Percentiles rank a stretch among this genome's conserved stretches.
Conservation (phyloP, 176 grass and related monocot genomes). For the Eleusine indica region DNA sequence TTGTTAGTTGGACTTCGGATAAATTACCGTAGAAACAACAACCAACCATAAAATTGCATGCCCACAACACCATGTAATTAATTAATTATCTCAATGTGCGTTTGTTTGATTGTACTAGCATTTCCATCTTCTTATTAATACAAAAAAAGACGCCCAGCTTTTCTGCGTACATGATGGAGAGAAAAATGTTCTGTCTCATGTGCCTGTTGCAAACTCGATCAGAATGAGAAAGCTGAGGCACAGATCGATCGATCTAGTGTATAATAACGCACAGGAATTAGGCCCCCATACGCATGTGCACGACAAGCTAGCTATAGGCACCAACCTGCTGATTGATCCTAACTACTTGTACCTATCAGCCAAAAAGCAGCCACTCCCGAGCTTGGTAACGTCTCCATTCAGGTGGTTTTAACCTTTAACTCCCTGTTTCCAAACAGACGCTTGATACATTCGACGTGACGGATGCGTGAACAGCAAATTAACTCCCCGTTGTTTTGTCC, state of each 20-base stretch:
- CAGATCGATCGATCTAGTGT: not conserved
- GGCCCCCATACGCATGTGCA: constrained; percentile 4
- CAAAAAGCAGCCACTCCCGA: not conserved
- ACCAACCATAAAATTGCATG: too few species aligned
- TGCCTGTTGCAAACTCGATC: not conserved
- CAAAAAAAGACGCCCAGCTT: not conserved
- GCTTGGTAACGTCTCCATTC: not conserved
- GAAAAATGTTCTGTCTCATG: not conserved
- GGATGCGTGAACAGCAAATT: constrained; percentile 21
- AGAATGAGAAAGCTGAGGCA: not conserved
- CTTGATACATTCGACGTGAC: not conserved
- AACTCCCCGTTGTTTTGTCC: not conserved
- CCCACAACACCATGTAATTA: too few species aligned
- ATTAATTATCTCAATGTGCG: too few species aligned
- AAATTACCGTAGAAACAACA: too few species aligned
- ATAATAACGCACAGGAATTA: not conserved
- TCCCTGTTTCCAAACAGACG: not conserved
- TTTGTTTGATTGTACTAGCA: too few species aligned
- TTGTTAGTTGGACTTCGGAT: too few species aligned
- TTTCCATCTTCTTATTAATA: not conserved
- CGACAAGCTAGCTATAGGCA: constrained; percentile 28
- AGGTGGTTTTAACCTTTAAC: not conserved
- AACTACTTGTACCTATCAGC: not conserved
- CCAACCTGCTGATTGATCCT: constrained; percentile 44
- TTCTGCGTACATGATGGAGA: not conserved